Conservation (phyloP, 768 basidiomycete species). For the Rhodocollybia butyracea region DNA sequence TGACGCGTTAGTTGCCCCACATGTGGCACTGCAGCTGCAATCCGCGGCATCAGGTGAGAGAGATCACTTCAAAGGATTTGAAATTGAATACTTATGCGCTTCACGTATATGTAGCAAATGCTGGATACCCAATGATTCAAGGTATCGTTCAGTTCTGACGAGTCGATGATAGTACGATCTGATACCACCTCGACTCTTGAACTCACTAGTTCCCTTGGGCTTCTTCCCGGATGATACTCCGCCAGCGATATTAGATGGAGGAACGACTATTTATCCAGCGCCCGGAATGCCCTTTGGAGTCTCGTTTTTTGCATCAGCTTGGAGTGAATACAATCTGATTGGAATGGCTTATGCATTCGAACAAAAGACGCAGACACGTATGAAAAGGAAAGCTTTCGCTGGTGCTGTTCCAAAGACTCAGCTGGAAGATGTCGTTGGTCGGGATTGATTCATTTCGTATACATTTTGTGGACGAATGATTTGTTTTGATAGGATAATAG, state of each 20-base stretch:
- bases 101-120: slow-evolving; percentile 38
- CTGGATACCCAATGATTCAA: slow-evolving; percentile 65
- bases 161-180: slow-evolving; percentile 9
- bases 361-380: slow-evolving; percentile 53
- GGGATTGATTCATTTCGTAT: too few species aligned
- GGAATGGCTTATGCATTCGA: slow-evolving; percentile 63
- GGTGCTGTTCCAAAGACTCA: slow-evolving; percentile 58
- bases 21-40: slow-evolving; percentile 30
- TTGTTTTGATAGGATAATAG: too few species aligned
- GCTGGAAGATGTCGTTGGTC: too few species aligned
- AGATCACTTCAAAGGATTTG: too few species aligned
- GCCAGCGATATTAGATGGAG: slow-evolving; percentile 31
- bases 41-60: slow-evolving; percentile 33
- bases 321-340: slow-evolving; percentile 55
- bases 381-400: slow-evolving; percentile 44
- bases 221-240: slow-evolving; percentile 49
- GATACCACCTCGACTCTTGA: too few species aligned
- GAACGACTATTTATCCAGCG: slow-evolving; percentile 40
- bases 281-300: slow-evolving; percentile 55
- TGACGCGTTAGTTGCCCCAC: slow-evolving; percentile 51
- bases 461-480: too few species aligned
- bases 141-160: slow-evolving; percentile 38
- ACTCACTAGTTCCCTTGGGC: slow-evolving; percentile 49
- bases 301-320: slow-evolving; percentile 59
- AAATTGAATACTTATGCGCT: not conserved